A percentile compares a stretch with the other conserved stretches of the same genome.
Conservation (phyloP, 2,329 filamentous ascomycete species). For the Nothopassalora personata region DNA sequence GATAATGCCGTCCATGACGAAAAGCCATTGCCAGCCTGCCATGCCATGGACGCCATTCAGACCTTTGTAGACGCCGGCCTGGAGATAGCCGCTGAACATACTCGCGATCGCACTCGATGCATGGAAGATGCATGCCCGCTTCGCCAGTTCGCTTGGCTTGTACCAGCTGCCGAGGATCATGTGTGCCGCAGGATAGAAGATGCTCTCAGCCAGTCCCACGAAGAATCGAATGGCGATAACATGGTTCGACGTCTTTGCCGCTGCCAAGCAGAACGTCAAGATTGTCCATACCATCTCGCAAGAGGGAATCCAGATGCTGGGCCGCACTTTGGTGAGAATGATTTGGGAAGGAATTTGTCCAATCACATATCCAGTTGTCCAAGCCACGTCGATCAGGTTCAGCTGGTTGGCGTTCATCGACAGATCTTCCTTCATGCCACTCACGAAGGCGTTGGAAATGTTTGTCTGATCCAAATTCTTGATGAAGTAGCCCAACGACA, state of each 20-base stretch:
- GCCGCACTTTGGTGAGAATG: conserved; percentile 46
- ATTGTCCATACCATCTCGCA: conserved; percentile 48
- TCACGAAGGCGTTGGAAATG: conserved; percentile 44
- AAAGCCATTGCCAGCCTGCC: conserved; percentile 48
- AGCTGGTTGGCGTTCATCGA: conserved; percentile 50
- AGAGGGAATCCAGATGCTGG: conserved; percentile 46
- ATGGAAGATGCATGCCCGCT: conserved; percentile 50
- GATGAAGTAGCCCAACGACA: conserved; percentile 47
- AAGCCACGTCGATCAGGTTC: conserved; percentile 53
- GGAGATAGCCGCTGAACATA: conserved; percentile 51
- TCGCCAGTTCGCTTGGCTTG: conserved; percentile 47
- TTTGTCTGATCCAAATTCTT: conserved; percentile 40
- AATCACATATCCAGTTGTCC: conserved; percentile 52
- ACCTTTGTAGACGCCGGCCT: conserved; percentile 47
- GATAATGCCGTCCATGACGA: conserved; percentile 45
- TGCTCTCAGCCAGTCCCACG: conserved; percentile 46
- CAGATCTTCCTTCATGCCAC: conserved; percentile 51
- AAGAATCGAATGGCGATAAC: conserved; percentile 48
- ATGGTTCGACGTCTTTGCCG: conserved; percentile 39
- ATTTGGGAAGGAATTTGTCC: conserved; percentile 29
- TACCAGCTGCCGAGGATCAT: conserved; percentile 52
- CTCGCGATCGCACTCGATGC: conserved; percentile 42
- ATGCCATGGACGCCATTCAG: conserved; percentile 39
- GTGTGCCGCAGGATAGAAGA: conserved; percentile 50
- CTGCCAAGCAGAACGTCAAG: conserved; percentile 43